These are phyloP conservation scores for Furcasterigmium furcatum DNA, from an alignment of 2,329 filamentous ascomycete species.

Conservation along the genomic window DNA sequence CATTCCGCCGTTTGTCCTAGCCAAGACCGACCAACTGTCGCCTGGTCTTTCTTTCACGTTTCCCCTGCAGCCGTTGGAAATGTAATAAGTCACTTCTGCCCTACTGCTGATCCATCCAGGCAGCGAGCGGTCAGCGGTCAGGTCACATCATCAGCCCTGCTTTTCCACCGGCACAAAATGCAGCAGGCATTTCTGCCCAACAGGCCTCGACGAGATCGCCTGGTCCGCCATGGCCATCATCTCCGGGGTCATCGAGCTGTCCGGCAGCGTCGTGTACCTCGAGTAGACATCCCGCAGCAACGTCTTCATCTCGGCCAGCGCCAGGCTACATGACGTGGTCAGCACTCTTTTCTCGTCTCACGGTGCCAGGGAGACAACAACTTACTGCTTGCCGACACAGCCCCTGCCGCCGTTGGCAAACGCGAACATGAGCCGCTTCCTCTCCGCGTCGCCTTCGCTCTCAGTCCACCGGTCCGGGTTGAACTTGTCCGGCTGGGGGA, in stretches of 20 bases:
- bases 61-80: no score
- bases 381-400: conserved; percentile 66
- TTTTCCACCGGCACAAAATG: conserved; percentile 34
- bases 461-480: conserved; percentile 82
- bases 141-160: no score
- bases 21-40: no score
- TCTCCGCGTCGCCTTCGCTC: conserved; percentile 68
- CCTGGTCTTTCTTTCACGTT: no score
- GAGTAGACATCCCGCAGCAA: conserved; percentile 62
- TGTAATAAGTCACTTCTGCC: no score
- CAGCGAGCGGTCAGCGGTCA: no score
- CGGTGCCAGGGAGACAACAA: conserved; percentile 13
- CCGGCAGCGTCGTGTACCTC: conserved; percentile 51
- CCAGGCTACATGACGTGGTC: conserved; percentile 33
- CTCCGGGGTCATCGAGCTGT: conserved; percentile 47
- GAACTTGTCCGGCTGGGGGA: conserved; percentile 74
- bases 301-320: conserved; percentile 66
- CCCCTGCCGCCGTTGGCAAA: conserved; percentile 64
- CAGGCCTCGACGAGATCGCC: conserved; percentile 62
- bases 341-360: background rate
- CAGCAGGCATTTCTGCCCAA: conserved; percentile 56
- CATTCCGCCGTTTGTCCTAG: no score
- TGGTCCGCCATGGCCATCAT: conserved; percentile 66
- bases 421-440: conserved; percentile 60
- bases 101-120: no score